phyloP scores from a whole-genome alignment of 495 filamentous ascomycete genomes.

The Amniculicola lignicola region DNA sequence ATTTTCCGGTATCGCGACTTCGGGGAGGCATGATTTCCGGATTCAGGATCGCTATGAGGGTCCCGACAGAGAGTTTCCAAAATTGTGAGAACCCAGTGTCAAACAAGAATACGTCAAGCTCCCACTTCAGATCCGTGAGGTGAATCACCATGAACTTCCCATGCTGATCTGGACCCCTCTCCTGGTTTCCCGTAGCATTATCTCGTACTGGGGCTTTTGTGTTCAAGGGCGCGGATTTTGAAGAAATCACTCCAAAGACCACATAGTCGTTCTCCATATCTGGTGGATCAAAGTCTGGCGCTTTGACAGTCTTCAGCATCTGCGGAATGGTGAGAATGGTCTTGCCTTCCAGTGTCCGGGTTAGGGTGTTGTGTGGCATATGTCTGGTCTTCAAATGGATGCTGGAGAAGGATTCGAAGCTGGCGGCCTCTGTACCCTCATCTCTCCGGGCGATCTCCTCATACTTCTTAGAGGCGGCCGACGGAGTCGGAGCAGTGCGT shows the following conservation, averaged over 20 bases:
- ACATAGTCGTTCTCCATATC: slow-evolving; percentile 83
- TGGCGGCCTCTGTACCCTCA: slow-evolving; percentile 15
- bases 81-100: slow-evolving; percentile 84
- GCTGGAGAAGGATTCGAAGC: slow-evolving; percentile 81
- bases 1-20: slow-evolving; percentile 71
- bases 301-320: slow-evolving; percentile 74
- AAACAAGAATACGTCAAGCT: slow-evolving; percentile 88
- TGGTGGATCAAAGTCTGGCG: slow-evolving; percentile 79
- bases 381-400: slow-evolving; percentile 80
- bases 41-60: slow-evolving; percentile 89
- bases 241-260: slow-evolving; percentile 79
- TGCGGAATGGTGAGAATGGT: slow-evolving; percentile 76
- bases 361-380: slow-evolving; percentile 75
- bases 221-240: slow-evolving; percentile 74
- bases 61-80: slow-evolving; percentile 84
- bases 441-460: slow-evolving; percentile 9
- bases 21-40: slow-evolving; percentile 85
- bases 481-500: not conserved
- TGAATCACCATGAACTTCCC: slow-evolving; percentile 88
- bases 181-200: slow-evolving; percentile 48
- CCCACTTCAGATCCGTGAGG: slow-evolving; percentile 85
- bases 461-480: not conserved
- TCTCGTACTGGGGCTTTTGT: slow-evolving; percentile 56
- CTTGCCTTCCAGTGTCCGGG: slow-evolving; percentile 71
- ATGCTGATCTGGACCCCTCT: slow-evolving; percentile 55